A percentile compares a stretch with the other conserved stretches of the same genome.
These are phyloP conservation scores for Heimioporus sp. DNA, from an alignment of 768 basidiomycete genomes.

Conservation along the genomic window DNA sequence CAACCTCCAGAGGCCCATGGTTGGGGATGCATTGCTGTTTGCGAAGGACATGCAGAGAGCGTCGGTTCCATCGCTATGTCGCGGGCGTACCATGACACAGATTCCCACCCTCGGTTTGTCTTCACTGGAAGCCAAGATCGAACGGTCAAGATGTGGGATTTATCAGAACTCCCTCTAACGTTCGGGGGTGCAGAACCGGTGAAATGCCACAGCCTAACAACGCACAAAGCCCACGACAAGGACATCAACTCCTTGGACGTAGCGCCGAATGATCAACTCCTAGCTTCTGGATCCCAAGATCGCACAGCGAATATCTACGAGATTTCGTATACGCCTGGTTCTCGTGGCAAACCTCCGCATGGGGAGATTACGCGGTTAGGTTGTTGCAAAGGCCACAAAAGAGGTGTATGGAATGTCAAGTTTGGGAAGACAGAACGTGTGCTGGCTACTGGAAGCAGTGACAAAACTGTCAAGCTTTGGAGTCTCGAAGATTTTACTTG, in stretches of 20 bases:
- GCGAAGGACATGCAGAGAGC: constrained; percentile 93
- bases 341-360: constrained; percentile 42
- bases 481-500: constrained; percentile 91
- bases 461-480: constrained; percentile 94
- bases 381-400: constrained; percentile 92
- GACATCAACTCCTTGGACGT: constrained; percentile 97
- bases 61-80: constrained; percentile 88
- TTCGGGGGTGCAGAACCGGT: constrained; percentile 27
- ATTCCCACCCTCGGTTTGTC: constrained; percentile 56
- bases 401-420: constrained; percentile 93
- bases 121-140: constrained; percentile 97
- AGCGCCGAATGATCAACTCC: constrained; percentile 80
- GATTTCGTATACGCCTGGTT: constrained; percentile 53
- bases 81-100: constrained; percentile 32
- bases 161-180: constrained; percentile 49
- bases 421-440: constrained; percentile 83
- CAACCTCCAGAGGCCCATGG: constrained; percentile 12
- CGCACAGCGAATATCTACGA: constrained; percentile 89
- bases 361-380: constrained; percentile 79
- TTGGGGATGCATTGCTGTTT: constrained; percentile 74
- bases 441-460: constrained; percentile 91
- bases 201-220: constrained; percentile 75
- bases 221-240: constrained; percentile 93
- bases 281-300: constrained; percentile 96
- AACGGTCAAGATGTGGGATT: constrained; percentile 98